Percentiles rank a stretch among this genome's conserved stretches.
These are phyloP conservation scores for Rhizopus stolonifer DNA, from an alignment of 371 early-diverging fungal species.

Conservation along the genomic window DNA sequence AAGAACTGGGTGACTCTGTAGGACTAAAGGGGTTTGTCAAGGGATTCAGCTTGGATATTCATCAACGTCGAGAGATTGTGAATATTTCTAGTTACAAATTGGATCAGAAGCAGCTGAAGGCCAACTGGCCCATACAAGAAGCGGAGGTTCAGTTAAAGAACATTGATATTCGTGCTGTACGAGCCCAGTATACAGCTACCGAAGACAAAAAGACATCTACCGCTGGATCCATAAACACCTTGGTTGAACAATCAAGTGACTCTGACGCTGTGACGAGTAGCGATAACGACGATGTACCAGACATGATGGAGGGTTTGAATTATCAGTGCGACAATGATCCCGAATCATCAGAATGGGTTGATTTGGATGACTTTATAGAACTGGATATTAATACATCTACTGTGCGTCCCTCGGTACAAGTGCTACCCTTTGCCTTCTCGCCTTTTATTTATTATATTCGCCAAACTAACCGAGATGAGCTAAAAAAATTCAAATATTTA, in stretches of 20 bases:
- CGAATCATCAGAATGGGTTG: constrained; percentile 48
- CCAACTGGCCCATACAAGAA: constrained; percentile 49
- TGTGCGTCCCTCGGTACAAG: constrained; percentile 35
- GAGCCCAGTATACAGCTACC: constrained; percentile 13
- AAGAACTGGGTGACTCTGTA: constrained; percentile 39
- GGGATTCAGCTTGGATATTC: constrained; percentile 47
- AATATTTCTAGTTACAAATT: constrained; percentile 31
- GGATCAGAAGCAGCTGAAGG: constrained; percentile 42
- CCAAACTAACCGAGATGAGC: constrained; percentile 46
- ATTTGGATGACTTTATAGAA: constrained; percentile 52
- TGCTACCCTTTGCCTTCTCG: constrained; percentile 61
- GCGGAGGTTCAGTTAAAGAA: constrained; percentile 49
- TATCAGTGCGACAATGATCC: constrained; percentile 34
- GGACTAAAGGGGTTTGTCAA: constrained; percentile 48
- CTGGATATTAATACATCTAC: constrained; percentile 24
- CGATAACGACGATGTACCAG: constrained; percentile 12
- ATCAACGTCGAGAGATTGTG: constrained; percentile 42
- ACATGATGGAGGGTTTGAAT: constrained; percentile 40
- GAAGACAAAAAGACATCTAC: constrained; percentile 10
- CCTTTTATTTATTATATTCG: constrained; percentile 65
- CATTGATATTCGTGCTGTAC: constrained; percentile 46
- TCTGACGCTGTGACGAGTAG: constrained; percentile 13
- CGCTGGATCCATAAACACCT: constrained; percentile 4
- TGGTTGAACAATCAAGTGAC: not conserved
- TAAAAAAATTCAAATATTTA: constrained; percentile 42